These are phyloP conservation scores for Phialocephala subalpina DNA, from an alignment of 2,329 filamentous ascomycete genomes.

Conservation along the genomic window DNA sequence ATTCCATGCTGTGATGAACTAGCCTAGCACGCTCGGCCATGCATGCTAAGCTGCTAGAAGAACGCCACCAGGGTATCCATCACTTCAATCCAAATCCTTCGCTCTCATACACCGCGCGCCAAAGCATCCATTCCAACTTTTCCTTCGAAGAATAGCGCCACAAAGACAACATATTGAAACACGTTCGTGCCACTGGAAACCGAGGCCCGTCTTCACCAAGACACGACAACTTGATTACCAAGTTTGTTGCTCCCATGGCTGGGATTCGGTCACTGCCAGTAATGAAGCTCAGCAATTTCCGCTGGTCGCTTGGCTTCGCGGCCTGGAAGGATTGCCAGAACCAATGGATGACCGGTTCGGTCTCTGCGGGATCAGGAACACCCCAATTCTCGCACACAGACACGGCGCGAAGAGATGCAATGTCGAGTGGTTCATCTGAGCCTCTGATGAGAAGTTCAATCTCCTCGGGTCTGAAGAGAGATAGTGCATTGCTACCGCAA, in stretches of 20 bases:
- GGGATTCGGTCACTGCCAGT: conserved; percentile 92
- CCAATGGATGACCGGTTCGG: conserved; percentile 77
- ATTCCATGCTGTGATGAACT: conserved; percentile 1
- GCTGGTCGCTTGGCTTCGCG: conserved; percentile 72
- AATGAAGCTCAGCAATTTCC: conserved; percentile 84
- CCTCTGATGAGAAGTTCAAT: conserved; percentile 88
- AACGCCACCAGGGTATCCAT: conserved; percentile 21
- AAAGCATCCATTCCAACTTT: conserved; percentile 75
- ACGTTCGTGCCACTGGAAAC: conserved; percentile 88
- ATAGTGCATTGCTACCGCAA: conserved; percentile 86
- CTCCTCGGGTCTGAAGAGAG: conserved; percentile 88
- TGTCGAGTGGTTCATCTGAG: conserved; percentile 84
- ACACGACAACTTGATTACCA: conserved; percentile 79
- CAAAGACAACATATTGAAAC: conserved; percentile 85
- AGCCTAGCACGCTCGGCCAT: not conserved
- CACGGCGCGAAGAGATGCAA: conserved; percentile 76
- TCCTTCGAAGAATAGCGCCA: conserved; percentile 74
- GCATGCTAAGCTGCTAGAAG: not conserved
- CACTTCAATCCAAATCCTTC: conserved; percentile 91
- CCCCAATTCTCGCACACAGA: conserved; percentile 87
- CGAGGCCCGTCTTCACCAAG: conserved; percentile 77
- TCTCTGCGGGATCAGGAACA: conserved; percentile 58
- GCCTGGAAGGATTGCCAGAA: conserved; percentile 86
- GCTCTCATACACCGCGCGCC: conserved; percentile 87
- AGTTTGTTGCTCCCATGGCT: conserved; percentile 82